Base-by-base conservation (phyloP, 176 grass and related monocot species). In the Zea luxurians region DNA sequence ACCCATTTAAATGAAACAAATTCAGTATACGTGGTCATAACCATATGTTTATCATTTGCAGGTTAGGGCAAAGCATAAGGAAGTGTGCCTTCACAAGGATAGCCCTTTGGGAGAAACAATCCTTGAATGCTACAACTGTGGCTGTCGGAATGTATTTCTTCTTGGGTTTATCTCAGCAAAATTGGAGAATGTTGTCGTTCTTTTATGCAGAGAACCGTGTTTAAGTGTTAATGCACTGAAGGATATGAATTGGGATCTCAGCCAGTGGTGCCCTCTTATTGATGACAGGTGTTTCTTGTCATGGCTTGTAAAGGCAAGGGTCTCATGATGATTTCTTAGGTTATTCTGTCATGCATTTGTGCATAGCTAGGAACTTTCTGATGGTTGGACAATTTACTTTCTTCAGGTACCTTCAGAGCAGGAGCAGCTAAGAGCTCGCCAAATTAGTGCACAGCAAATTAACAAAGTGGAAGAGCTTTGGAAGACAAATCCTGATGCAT, bases 231-330 rank as follows among this genome's bases (percentile, higher is more conserved):
- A 99, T 86, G 96, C 92, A 57, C 84, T 96, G 65, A 99, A 99
- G 82, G 96, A 96, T 63, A 99, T 96, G 96, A 96, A 96, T 74
- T 99, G 96, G 96, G 96, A 99, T 83, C 84, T 99, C 48, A 96
- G 90, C 78, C 96, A 99, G 70, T 99, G 96, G 96, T 96, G 90
- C 60, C 96, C 96, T 74, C 96, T 99, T 81, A 99, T 99, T 70
- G 96, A 99, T 15, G 96, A 99, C 64, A 90, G 96, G 20, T 99
- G 96, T 77, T 99, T 99, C 78, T 81, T 99, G 53, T 79, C 88
- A 54, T 99, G 96, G 96, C 96, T 99, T 89, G 92, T 99, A 66
- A 99, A 99, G 83, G 96, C 88, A 83, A 86, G 78, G 66, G 49
- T 68, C 41, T 71, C 40, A 42, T 71, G 59, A 86, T 63, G 37